Conservation (phyloP, 129 eudicot genomes). For the Logfia minima region DNA sequence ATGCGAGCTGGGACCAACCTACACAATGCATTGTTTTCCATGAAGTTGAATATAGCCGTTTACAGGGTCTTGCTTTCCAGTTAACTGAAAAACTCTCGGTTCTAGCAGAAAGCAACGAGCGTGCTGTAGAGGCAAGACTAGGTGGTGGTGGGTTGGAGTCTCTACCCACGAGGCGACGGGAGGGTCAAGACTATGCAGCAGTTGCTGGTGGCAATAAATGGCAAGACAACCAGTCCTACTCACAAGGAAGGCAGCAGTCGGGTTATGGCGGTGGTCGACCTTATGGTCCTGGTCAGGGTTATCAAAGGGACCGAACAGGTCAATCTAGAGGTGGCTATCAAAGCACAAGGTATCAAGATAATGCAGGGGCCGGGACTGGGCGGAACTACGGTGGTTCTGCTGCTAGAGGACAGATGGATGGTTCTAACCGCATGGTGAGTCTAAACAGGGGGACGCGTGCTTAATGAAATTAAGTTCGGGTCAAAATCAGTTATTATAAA, state of each 20-base stretch:
- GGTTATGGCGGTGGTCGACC: conserved; percentile 48
- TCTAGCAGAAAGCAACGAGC: conserved; percentile 78
- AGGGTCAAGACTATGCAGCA: conserved; percentile 77
- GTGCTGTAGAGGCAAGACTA: conserved; percentile 59
- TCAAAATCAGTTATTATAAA: background rate
- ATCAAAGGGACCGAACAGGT: conserved; percentile 46
- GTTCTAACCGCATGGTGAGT: conserved; percentile 68
- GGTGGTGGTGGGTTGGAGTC: conserved; percentile 78
- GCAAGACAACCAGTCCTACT: conserved; percentile 57
- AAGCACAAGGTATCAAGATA: conserved; percentile 43
- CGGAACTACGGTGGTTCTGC: conserved; percentile 39
- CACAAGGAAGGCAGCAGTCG: conserved; percentile 51
- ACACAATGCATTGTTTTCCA: conserved; percentile 77
- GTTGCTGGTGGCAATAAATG: conserved; percentile 57
- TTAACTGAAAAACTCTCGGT: conserved; percentile 71
- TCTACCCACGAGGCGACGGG: conserved; percentile 59
- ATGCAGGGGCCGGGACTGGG: conserved; percentile 32
- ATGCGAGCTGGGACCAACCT: conserved; percentile 87
- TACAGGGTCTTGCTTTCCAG: conserved; percentile 82
- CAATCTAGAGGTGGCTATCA: conserved; percentile 52
- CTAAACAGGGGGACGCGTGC: conserved; percentile 58
- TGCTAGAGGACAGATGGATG: conserved; percentile 55
- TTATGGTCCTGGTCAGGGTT: conserved; percentile 43
- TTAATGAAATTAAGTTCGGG: conserved; percentile 20
- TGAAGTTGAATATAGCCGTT: conserved; percentile 69